Base-by-base conservation (phyloP, 306 rosid species). In the Hippophae gyantsensis region DNA sequence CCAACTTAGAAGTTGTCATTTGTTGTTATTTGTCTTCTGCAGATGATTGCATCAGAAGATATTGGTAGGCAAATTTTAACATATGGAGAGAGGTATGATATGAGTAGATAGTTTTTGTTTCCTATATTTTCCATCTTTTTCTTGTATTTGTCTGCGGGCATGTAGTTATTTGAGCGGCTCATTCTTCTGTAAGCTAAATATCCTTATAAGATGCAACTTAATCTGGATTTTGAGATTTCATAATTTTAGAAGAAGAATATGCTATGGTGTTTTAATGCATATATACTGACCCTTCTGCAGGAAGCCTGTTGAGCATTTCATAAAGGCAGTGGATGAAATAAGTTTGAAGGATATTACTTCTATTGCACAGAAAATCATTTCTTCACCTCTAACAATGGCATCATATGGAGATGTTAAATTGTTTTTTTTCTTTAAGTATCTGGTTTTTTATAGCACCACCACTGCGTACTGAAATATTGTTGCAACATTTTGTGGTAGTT, bases 1-100 rank as follows among this genome's bases (percentile, higher is more conserved):
- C n/a, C 8, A 14, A 40, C 32, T n/a, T 32, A 52, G 49, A n/a
- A 13, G 11, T 26, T 14, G 9, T 66, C 14, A 13, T 5, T 57
- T 40, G 7, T 54, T 54, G 8, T 13, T 23, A 52, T 26, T 48
- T 41, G 55, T 43, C 7, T 57, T 60, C 48, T 73, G 73, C 79
- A 93, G 97, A 81, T 82, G 87, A 84, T 93, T 63, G 89, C 82
- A 8, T 86, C 99, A 3, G 99, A 93, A 65, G 99, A 93, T 72
- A 86, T 93, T 5, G 99, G 99, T 25, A 81, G 99, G 68, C 99
- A 93, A 79, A 70, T 93, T 80, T 82, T 89, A 85, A 93, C 99
- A 32, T 89, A 86, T 6, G 95, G 99, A 70, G 88, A 86, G 72
- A 93, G 99, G 99, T 93, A 76, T 38, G 56, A 58, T 7, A 63